Evolutionary conservation across 371 early-diverging fungal genomes (phyloP), one percentile per base, ranked within the genome.

Genomic region (Apophysomyces ossiformis): DNA sequence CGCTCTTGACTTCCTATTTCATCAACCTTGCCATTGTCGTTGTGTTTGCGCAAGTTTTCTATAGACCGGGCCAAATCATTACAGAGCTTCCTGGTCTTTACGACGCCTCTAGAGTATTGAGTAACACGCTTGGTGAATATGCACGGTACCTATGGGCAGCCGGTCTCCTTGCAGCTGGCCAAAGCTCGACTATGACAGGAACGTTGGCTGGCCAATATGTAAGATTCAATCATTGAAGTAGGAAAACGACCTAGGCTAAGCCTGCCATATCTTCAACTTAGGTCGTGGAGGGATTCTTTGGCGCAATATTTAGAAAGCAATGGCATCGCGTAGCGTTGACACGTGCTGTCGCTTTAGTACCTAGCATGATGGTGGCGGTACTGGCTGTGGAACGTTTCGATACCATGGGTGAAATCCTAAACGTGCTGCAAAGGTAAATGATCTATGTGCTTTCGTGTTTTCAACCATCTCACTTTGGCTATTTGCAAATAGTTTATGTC

Each of bases 21-120:
- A 89, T 92, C 72, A 92, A 92, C 69, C 69, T 87, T 69, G 84
- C 91, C 0, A 89, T 92, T 59, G 85, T 92, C 7, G 87, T 90
- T 2, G 89, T 88, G 15, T 88, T 87, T 71, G 89, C 88, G 59
- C 81, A 82, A 68, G 89, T 89, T 8, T 91, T 90, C 69, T 84
- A 85, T 61, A 60, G 75, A 16, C 68, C 85, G 64, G 74, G 72
- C 41, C 60, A 77, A 59, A 54, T 58, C 21, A 62, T 71, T 13
- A 57, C 61, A 4, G 61, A 74, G 5, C 60, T 83, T 32, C 79
- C 77, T 36, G 89, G 87, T 7, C 74, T 89, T 44, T 83, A 79
- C 21, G 91, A 89, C 61, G 91, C 89, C n/a, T 85, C 86, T 9
- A 79, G 77, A 26, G 87, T 88, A 13, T 65, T 91, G 12, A 73